Evolutionary conservation across 2,329 filamentous ascomycete species (phyloP).

Genomic region (Aspergillus ruber): DNA sequence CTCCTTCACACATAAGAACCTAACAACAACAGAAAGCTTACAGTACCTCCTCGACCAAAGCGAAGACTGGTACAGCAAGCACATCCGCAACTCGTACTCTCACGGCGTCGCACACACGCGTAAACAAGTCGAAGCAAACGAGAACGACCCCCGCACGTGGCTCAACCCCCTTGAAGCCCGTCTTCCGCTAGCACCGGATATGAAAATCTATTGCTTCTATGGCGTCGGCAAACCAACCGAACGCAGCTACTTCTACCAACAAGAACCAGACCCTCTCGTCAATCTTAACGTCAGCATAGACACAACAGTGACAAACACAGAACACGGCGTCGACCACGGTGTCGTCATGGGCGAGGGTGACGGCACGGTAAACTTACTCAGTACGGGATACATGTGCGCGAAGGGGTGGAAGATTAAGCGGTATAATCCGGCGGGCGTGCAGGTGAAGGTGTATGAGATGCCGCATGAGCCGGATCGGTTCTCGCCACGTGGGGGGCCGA

Average conservation of each 20-base stretch:
- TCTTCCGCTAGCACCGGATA: constrained; percentile 74
- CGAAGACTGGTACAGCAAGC: constrained; percentile 77
- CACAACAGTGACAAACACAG: constrained; percentile 41
- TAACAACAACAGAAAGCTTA: constrained; percentile 74
- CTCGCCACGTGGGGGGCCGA: constrained; percentile 66
- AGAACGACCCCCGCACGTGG: constrained; percentile 75
- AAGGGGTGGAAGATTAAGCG: constrained; percentile 89
- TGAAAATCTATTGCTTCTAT: constrained; percentile 98
- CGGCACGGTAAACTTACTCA: constrained; percentile 89
- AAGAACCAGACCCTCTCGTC: constrained; percentile 59
- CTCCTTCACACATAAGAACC: constrained; percentile 58
- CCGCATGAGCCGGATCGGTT: constrained; percentile 91
- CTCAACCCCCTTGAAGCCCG: constrained; percentile 92
- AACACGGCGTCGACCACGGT: constrained; percentile 62
- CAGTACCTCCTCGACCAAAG: constrained; percentile 70
- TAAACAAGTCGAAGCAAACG: constrained; percentile 74
- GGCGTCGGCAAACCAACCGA: constrained; percentile 90
- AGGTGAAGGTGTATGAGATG: constrained; percentile 90
- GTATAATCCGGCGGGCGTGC: constrained; percentile 79
- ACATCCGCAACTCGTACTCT: constrained; percentile 71
- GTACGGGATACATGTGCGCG: constrained; percentile 92
- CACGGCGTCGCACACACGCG: constrained; percentile 77
- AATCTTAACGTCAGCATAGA: constrained; percentile 50
- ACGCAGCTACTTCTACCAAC: constrained; percentile 82
- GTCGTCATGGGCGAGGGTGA: constrained; percentile 96